Percentiles rank a stretch among this genome's conserved stretches.
These are phyloP conservation scores for Yamagishiella unicocca DNA, from an alignment of 139 green algal genomes.

Conservation along the genomic window DNA sequence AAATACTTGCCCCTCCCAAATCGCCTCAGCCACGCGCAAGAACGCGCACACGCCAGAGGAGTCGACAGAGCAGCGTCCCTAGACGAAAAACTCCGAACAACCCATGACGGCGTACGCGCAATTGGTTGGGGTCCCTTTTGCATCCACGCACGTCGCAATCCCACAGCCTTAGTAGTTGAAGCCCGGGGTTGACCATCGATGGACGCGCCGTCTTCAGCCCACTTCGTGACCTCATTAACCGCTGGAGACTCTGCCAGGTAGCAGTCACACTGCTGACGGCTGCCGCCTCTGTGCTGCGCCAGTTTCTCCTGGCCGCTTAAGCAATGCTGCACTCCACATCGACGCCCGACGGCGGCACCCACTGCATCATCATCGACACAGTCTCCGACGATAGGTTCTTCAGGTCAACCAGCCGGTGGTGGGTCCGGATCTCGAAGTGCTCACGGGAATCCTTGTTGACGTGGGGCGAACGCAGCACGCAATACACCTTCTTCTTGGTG, in stretches of 20 bases:
- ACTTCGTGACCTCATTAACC: too few relatives aligned
- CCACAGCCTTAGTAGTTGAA: too few relatives aligned
- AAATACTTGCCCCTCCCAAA: too few relatives aligned
- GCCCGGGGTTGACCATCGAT: too few relatives aligned
- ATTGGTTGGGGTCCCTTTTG: too few relatives aligned
- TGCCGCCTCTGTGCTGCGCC: too few relatives aligned
- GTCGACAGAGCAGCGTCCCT: conserved; percentile 5
- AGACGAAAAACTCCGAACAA: conserved; percentile 29
- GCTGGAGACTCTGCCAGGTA: too few relatives aligned
- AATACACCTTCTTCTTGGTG: conserved; percentile 80
- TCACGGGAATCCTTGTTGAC: conserved; percentile 94
- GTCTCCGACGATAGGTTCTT: conserved; percentile 86
- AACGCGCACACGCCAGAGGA: too few relatives aligned
- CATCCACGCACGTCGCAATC: not conserved
- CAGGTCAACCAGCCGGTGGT: conserved; percentile 90
- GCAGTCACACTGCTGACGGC: too few relatives aligned
- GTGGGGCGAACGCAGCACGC: conserved; percentile 90
- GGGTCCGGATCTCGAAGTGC: conserved; percentile 93
- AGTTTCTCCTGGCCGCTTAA: too few relatives aligned
- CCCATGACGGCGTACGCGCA: not conserved
- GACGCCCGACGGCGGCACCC: conserved; percentile 87
- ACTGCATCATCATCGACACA: conserved; percentile 90
- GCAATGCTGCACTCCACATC: conserved; percentile 76
- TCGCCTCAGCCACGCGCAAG: too few relatives aligned
- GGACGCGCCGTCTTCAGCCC: too few relatives aligned